Base-by-base conservation (phyloP, 805 yeast genomes). In the Blastobotrys robertii region DNA sequence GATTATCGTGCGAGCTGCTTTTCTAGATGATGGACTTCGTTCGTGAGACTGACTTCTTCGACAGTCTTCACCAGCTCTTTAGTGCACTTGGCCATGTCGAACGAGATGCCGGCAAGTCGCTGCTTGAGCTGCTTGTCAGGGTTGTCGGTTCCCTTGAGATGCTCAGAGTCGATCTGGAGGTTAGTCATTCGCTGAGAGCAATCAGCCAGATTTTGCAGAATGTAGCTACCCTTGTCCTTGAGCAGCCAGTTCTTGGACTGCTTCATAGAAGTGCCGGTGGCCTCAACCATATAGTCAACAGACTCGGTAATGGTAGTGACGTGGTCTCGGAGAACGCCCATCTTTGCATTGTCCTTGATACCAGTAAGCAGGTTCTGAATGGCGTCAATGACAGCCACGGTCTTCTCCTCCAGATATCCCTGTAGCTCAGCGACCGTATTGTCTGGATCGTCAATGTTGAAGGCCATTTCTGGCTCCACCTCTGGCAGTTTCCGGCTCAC, bases 61-160 rank as follows among this genome's bases (percentile, higher is more conserved):
- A 90, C 96, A 1, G 95, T 84, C 66, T 88, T 88, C 14, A 90
- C 97, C 57, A 90, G 72, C 62, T 90, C 97, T 62, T 88, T 90
- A 4, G 97, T 90, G 61, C 94, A 83, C 63, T 90, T 87, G 16
- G 97, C 97, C 65, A 90, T 84, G 60, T 90, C 97, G 66, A 87
- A 90, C 25, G 95, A 90, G 52, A 88, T 82, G 2, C 97, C 97
- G 0, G 97, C 97, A 50, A 90, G 74, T 56, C 97, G 76, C 63
- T 90, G 97, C 63, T 85, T 85, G 67, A 86, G 81, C 53, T 83
- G 83, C 60, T 84, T 82, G 58, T 86, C 94, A 2, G 96, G 96
- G 57, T 73, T 79, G 13, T 66, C 63, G 22, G 59, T 59, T 19
- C 50, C 62, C 34, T 66, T 67, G n/a, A 55, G 46, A 25, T 51